phyloP scores from a whole-genome alignment of 169 alveolate species.

The Ichthyophthirius multifiliis region DNA sequence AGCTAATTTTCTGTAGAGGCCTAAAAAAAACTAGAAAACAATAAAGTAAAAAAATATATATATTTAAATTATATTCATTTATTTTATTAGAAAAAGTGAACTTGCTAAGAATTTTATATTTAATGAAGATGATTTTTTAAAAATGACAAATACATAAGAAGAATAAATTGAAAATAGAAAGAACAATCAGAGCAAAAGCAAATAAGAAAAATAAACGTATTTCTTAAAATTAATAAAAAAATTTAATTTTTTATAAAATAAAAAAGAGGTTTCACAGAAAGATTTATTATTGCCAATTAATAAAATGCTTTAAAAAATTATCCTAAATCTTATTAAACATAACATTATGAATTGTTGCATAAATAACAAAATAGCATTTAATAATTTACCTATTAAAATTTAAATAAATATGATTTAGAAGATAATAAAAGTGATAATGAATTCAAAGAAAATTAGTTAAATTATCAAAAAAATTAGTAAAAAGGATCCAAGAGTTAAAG shows the following conservation, averaged over 20 bases:
- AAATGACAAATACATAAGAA: not conserved
- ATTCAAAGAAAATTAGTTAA: not conserved
- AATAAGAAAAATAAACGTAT: not conserved
- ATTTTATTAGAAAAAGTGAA: not conserved
- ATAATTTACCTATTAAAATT: not conserved
- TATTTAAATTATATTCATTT: too few relatives aligned
- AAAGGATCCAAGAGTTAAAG: not conserved
- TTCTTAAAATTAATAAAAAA: not conserved
- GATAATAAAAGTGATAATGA: not conserved
- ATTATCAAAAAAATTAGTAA: not conserved
- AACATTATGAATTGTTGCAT: not conserved
- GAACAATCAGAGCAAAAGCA: not conserved
- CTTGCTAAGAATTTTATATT: not conserved
- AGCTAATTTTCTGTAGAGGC: too few relatives aligned
- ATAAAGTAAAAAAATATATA: too few relatives aligned
- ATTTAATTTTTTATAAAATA: not conserved
- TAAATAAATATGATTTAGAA: not conserved
- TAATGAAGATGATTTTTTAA: slow-evolving; percentile 1
- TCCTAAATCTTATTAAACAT: not conserved
- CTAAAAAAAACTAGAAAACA: too few relatives aligned
- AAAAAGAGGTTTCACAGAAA: not conserved
- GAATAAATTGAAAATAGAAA: not conserved
- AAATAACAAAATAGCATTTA: not conserved
- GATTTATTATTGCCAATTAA: not conserved
- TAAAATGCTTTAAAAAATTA: not conserved